Conservation (phyloP, 495 filamentous ascomycete species). For the Talaromyces wortmannii region DNA sequence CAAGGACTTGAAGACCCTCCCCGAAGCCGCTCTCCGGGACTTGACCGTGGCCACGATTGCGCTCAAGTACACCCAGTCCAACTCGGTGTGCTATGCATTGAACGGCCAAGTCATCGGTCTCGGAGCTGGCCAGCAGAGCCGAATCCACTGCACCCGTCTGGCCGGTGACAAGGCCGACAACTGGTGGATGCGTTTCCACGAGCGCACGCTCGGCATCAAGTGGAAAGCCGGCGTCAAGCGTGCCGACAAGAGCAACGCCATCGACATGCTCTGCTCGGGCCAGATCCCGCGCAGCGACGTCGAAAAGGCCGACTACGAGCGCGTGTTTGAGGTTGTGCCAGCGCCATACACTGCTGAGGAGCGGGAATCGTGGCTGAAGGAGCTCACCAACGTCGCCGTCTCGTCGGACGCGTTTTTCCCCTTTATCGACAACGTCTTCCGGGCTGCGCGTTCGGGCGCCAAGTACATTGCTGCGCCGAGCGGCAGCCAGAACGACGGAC, state of each 20-base stretch:
- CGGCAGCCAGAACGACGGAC: conserved; percentile 86
- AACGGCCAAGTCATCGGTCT: conserved; percentile 92
- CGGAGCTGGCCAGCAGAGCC: conserved; percentile 92
- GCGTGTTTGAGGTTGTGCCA: conserved; percentile 88
- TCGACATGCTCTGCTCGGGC: conserved; percentile 88
- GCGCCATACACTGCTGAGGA: conserved; percentile 75
- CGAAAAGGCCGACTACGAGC: conserved; percentile 82
- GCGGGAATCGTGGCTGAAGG: conserved; percentile 71
- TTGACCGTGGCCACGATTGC: conserved; percentile 94
- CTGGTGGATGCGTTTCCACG: conserved; percentile 98
- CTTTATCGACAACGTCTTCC: conserved; percentile 95
- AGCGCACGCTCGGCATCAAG: conserved; percentile 75
- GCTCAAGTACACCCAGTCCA: conserved; percentile 96
- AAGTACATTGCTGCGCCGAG: conserved; percentile 93
- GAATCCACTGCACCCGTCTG: conserved; percentile 96
- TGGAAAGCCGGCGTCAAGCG: conserved; percentile 97
- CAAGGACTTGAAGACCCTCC: conserved; percentile 63
- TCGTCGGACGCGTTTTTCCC: conserved; percentile 98
- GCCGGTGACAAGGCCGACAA: conserved; percentile 99
- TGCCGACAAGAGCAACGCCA: conserved; percentile 95
- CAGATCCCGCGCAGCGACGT: conserved; percentile 67
- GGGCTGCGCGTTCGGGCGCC: conserved; percentile 76
- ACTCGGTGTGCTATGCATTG: conserved; percentile 96
- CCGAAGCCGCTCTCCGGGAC: conserved; percentile 78
- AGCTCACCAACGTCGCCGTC: conserved; percentile 75